Conservation (phyloP, 768 basidiomycete species). For the Tremella fuciformis region DNA sequence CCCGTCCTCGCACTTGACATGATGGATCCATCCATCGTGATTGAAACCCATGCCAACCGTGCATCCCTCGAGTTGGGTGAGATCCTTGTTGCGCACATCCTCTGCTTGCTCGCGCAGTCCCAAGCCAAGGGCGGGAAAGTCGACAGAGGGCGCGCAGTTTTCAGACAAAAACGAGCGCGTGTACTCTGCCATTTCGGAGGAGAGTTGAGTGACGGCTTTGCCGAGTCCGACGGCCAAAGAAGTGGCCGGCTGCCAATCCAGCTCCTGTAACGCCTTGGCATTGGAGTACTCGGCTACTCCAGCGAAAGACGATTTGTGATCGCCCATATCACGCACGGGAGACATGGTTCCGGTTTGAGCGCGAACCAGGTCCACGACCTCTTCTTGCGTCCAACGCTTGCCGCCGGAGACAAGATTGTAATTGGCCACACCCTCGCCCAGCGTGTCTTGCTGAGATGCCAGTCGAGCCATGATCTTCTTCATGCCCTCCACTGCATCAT, state of each 20-base stretch:
- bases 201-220: slow-evolving; percentile 26
- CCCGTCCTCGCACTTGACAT: slow-evolving; percentile 41
- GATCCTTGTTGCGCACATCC: slow-evolving; percentile 37
- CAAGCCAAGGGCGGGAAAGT: slow-evolving; percentile 6
- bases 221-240: slow-evolving; percentile 39
- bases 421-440: slow-evolving; percentile 16
- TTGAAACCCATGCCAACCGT: slow-evolving; percentile 45
- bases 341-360: slow-evolving; percentile 37
- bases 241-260: slow-evolving; percentile 39
- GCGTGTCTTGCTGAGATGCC: neutral
- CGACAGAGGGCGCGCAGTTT: slow-evolving; percentile 29
- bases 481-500: slow-evolving; percentile 45
- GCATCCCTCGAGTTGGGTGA: slow-evolving; percentile 45
- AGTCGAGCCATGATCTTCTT: slow-evolving; percentile 8
- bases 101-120: neutral
- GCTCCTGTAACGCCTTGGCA: slow-evolving; percentile 20
- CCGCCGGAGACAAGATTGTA: slow-evolving; percentile 44
- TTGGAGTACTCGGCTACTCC: slow-evolving; percentile 14
- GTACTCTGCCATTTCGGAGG: slow-evolving; percentile 29
- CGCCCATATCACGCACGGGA: slow-evolving; percentile 38
- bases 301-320: slow-evolving; percentile 14
- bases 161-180: slow-evolving; percentile 23
- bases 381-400: slow-evolving; percentile 23
- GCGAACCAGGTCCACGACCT: slow-evolving; percentile 42
- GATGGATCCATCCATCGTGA: slow-evolving; percentile 41